Conservation (phyloP, 768 basidiomycete genomes). For the Chalciporus chontae region DNA sequence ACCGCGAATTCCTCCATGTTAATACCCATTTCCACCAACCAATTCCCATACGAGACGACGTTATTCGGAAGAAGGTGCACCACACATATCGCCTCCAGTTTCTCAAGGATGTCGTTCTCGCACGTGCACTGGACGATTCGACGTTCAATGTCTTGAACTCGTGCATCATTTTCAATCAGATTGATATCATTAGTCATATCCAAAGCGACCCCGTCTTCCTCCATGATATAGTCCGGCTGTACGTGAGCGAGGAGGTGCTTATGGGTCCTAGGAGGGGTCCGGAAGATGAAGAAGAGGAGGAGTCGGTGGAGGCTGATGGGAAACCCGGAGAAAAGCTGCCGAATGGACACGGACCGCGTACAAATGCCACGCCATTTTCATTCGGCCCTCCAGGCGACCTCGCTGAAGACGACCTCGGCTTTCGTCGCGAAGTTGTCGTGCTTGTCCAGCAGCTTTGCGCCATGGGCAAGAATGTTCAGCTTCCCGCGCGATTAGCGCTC, state of each 20-base stretch:
- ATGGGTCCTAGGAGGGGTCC: conserved; percentile 34
- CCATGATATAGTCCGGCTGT: conserved; percentile 70
- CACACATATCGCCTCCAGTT: conserved; percentile 97
- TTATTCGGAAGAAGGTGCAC: conserved; percentile 85
- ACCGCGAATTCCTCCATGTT: conserved; percentile 86
- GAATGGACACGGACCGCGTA: conserved; percentile 26
- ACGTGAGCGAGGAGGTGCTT: conserved; percentile 69
- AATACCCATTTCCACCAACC: conserved; percentile 88
- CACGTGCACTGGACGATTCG: conserved; percentile 90
- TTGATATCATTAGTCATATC: conserved; percentile 92
- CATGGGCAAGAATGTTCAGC: conserved; percentile 96
- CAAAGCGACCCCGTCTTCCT: conserved; percentile 76
- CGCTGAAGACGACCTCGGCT: conserved; percentile 49
- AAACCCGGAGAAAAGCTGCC: conserved; percentile 41
- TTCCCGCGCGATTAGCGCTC: conserved; percentile 77
- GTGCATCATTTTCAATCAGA: conserved; percentile 98
- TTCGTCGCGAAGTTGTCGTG: conserved; percentile 74
- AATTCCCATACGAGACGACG: conserved; percentile 71
- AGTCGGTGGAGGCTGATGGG: conserved; percentile 27
- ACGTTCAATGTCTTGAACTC: conserved; percentile 97
- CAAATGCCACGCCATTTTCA: conserved; percentile 38
- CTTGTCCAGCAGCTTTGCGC: conserved; percentile 90
- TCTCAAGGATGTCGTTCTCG: conserved; percentile 97
- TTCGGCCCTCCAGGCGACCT: conserved; percentile 56
- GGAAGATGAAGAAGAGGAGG: conserved; percentile 28